A percentile compares a stretch with the other conserved stretches of the same genome.
phyloP scores from a whole-genome alignment of 345 rosid species.

The Reutealis trisperma region DNA sequence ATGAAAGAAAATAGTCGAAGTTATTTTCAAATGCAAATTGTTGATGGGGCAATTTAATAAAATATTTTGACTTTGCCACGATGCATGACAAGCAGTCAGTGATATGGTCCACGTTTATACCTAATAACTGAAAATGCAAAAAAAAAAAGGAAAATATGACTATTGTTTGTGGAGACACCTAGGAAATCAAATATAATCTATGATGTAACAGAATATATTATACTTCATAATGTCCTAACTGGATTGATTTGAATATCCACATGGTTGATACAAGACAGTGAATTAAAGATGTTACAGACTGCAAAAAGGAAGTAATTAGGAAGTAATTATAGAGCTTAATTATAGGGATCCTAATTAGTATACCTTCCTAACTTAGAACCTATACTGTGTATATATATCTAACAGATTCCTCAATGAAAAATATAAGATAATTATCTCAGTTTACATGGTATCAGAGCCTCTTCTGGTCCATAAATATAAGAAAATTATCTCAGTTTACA shows the following conservation, averaged over 20 bases:
- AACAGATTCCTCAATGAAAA: too few species aligned
- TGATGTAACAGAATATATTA: neutral
- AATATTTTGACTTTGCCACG: neutral
- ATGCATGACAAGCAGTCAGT: neutral
- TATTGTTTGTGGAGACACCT: constrained; percentile 1
- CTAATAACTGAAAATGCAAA: neutral
- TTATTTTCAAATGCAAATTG: neutral
- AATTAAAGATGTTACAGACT: too few species aligned
- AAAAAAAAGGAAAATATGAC: neutral
- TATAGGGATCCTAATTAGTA: too few species aligned
- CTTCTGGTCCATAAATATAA: too few species aligned
- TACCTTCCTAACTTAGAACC: too few species aligned
- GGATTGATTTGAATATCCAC: neutral
- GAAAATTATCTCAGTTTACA: too few species aligned
- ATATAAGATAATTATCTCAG: too few species aligned
- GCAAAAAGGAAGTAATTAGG: too few species aligned
- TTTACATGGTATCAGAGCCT: too few species aligned
- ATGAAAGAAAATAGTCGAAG: neutral
- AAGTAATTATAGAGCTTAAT: too few species aligned
- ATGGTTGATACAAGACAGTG: neutral
- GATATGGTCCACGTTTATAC: neutral
- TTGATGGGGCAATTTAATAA: neutral
- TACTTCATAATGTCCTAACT: neutral
- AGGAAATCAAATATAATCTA: constrained; percentile 1
- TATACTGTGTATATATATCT: too few species aligned